phyloP scores from a whole-genome alignment of 2,329 filamentous ascomycete genomes.

The Fusarium sp. region DNA sequence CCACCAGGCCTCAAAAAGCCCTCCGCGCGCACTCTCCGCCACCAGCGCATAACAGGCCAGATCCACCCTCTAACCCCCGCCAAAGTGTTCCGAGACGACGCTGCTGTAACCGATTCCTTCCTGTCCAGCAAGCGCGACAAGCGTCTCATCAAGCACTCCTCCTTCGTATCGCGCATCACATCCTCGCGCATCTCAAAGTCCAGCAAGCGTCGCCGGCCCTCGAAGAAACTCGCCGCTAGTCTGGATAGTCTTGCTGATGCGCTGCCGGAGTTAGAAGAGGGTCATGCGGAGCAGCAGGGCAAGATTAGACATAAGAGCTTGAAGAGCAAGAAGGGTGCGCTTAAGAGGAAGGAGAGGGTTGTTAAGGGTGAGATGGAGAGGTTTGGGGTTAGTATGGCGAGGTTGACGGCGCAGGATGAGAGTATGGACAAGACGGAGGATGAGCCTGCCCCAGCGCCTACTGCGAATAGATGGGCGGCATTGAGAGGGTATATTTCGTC shows the following conservation, averaged over 20 bases:
- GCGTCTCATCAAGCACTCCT: constrained; percentile 82
- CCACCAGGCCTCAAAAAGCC: constrained; percentile 64
- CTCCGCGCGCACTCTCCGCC: constrained; percentile 69
- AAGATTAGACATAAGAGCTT: constrained; percentile 82
- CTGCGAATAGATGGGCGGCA: constrained; percentile 80
- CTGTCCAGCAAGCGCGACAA: constrained; percentile 85
- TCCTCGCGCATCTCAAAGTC: constrained; percentile 59
- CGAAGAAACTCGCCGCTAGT: constrained; percentile 82
- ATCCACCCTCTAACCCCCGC: constrained; percentile 65
- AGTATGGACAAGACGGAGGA: constrained; percentile 34
- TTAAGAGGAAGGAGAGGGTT: constrained; percentile 85
- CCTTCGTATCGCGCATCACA: constrained; percentile 81
- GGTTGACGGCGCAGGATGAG: constrained; percentile 65
- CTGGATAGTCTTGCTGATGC: constrained; percentile 84
- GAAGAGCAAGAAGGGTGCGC: constrained; percentile 79
- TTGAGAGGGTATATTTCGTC: constrained; percentile 85
- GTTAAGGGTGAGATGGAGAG: constrained; percentile 85
- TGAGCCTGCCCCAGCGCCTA: constrained; percentile 52
- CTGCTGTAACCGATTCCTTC: constrained; percentile 69
- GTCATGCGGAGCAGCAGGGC: constrained; percentile 62
- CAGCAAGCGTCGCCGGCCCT: constrained; percentile 67
- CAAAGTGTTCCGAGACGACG: constrained; percentile 65
- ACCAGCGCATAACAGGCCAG: constrained; percentile 63
- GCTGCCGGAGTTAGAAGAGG: constrained; percentile 73
- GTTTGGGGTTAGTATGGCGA: constrained; percentile 86